A percentile compares a stretch with the other conserved stretches of the same genome.
These are phyloP conservation scores for Sphagnurus paluster DNA, from an alignment of 1,284 basidiomycete genomes.

Conservation along the genomic window DNA sequence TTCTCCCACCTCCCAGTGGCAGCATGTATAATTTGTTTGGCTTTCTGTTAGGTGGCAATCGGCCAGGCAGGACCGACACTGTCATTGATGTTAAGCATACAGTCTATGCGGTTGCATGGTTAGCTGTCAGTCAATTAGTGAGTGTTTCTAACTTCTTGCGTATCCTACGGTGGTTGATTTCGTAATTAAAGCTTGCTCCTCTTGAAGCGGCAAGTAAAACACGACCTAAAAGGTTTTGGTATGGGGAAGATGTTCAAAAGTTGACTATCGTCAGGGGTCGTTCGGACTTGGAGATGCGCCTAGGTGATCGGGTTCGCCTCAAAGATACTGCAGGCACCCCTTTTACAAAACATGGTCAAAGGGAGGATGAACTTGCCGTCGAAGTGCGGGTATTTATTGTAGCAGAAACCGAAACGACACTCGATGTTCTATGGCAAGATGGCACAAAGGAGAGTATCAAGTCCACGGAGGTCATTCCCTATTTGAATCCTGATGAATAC, in stretches of 20 bases:
- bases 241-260: constrained; percentile 60
- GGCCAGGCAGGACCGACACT: constrained; percentile 50
- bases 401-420: constrained; percentile 65
- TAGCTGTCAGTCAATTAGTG: constrained; percentile 87
- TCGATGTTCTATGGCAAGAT: constrained; percentile 89
- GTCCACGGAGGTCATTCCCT: constrained; percentile 74
- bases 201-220: constrained; percentile 52
- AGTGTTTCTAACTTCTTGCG: constrained; percentile 23
- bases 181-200: constrained; percentile 52
- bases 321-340: constrained; percentile 49
- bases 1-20: constrained; percentile 56
- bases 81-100: constrained; percentile 79
- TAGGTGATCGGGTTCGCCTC: constrained; percentile 65
- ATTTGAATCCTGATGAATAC: constrained; percentile 82
- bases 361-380: constrained; percentile 46
- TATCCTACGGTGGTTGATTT: background rate
- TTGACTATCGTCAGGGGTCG: constrained; percentile 67
- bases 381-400: constrained; percentile 63
- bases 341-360: constrained; percentile 55
- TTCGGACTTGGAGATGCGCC: constrained; percentile 63
- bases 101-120: constrained; percentile 83
- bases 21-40: constrained; percentile 47
- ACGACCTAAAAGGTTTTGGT: constrained; percentile 79
- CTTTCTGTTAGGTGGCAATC: constrained; percentile 43
- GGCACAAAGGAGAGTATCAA: constrained; percentile 62